These are phyloP conservation scores for Medicago truncatula DNA, from an alignment of 306 rosid genomes.

Conservation along the genomic window DNA sequence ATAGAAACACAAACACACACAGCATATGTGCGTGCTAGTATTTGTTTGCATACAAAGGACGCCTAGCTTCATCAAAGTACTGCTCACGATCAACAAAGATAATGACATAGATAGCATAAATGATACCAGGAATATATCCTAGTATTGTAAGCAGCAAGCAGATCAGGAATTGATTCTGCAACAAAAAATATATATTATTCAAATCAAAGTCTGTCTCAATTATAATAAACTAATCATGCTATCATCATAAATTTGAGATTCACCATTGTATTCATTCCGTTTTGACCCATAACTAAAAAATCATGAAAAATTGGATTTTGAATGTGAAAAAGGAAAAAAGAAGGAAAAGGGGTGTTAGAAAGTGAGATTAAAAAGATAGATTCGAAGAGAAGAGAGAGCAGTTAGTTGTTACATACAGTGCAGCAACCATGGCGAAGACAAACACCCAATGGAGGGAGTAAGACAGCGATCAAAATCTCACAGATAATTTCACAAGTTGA, in stretches of 20 bases:
- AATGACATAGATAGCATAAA: conserved; percentile 89
- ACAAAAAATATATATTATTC: not conserved
- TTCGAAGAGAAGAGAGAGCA: not conserved
- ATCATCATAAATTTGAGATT: too few species aligned
- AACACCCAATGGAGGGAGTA: conserved; percentile 82
- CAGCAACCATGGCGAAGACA: conserved; percentile 89
- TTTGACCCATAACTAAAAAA: too few species aligned
- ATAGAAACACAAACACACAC: not conserved
- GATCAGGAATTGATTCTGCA: conserved; percentile 80
- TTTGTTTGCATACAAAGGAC: conserved; percentile 68
- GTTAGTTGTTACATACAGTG: conserved; percentile 49
- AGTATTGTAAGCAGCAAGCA: conserved; percentile 84
- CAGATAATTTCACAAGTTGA: conserved; percentile 66
- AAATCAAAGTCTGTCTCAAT: conserved; percentile 23
- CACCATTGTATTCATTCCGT: too few species aligned
- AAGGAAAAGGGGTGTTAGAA: conserved; percentile 1
- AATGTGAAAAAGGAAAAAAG: not conserved
- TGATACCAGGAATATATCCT: conserved; percentile 92
- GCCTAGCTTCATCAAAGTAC: conserved; percentile 82
- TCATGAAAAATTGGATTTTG: not conserved
- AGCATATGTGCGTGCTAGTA: conserved; percentile 15
- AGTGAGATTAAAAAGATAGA: not conserved
- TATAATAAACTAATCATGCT: conserved; percentile 3
- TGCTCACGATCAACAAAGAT: conserved; percentile 84
- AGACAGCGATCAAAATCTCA: conserved; percentile 67